Base-by-base conservation (phyloP, 2,329 filamentous ascomycete genomes). In the Peltaster fructicola region DNA sequence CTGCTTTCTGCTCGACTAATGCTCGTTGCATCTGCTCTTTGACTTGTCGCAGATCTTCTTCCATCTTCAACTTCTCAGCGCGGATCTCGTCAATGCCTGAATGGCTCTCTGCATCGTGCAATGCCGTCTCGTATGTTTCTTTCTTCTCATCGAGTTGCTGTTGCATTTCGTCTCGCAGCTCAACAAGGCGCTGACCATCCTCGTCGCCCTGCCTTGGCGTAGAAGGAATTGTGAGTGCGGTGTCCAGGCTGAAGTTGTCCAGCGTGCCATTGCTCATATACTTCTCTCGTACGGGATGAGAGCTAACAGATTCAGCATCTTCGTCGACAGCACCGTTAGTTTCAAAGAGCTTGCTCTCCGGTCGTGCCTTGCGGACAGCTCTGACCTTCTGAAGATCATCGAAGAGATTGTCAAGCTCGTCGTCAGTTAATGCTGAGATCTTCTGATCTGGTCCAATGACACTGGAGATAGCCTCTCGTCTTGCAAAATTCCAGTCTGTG, bases 201-300 rank as follows among this genome's bases (percentile, higher is more conserved):
- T 85, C 81, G n/a, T 72, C 67, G 28, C 84, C 80, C 13, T 76
- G 72, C 32, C 70, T 78, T 3, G 88, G 88, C 0, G 85, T 95
- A 0, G 82, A 90, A 2, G 88, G 88, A 63, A 93, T 82, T 0
- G 88, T 98, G 24, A 98, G 61, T 8, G 74, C 76, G 2, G 88
- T 98, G 47, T 98, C 88, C 9, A 98, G 61, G 2, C 85, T 95
- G 43, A 93, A 88, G 46, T 91, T 93, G 52, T 98, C 88, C 26
- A 95, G 64, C 4, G 35, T 47, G 2, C 85, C 85, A 27, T 77
- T 88, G 3, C 84, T 93, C 57, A 92, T 68, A 51, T 95, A 95
- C 45, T 95, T 95, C 40, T 98, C 88, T 25, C 88, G 67, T 8
- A 32, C 28, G 4, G 36, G 38, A 44, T 84, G 93, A 1, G 85